Evolutionary conservation across 768 basidiomycete species (phyloP).

Genomic region (Lactarius tabidus): DNA sequence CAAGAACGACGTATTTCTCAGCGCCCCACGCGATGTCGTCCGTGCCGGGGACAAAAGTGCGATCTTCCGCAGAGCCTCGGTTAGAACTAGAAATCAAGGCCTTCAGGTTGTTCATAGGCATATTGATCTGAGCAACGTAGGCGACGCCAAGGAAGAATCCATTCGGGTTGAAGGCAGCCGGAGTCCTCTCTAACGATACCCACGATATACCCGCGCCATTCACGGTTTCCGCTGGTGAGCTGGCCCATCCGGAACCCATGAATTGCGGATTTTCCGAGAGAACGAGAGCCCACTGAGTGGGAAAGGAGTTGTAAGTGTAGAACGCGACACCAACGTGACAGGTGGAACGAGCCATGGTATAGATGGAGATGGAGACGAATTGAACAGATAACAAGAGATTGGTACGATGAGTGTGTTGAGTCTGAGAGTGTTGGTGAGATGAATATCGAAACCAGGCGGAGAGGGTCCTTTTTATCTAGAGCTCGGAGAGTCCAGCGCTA

Average conservation of each 20-base stretch:
- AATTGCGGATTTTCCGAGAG: neutral
- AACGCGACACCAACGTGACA: constrained; percentile 4
- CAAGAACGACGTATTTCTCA: constrained; percentile 2
- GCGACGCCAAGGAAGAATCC: neutral
- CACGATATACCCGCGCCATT: neutral
- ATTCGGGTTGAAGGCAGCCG: neutral
- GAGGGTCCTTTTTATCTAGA: neutral
- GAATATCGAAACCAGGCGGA: neutral
- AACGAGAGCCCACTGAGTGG: constrained; percentile 5
- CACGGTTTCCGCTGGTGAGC: neutral
- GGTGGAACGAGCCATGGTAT: neutral
- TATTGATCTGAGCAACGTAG: neutral
- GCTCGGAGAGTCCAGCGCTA: neutral
- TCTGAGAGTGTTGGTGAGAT: neutral
- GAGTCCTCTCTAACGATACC: neutral
- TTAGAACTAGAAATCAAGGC: neutral
- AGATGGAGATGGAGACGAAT: neutral
- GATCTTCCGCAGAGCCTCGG: constrained; percentile 2
- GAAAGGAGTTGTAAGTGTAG: neutral
- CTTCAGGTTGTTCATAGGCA: neutral
- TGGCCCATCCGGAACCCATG: neutral
- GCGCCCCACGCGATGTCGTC: constrained; percentile 1
- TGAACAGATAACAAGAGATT: neutral
- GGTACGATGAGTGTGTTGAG: neutral
- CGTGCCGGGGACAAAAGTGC: neutral